A percentile compares a stretch with the other conserved stretches of the same genome.
Evolutionary conservation across 352 stramenopile species (phyloP).

Genomic region (Phytopythium litorale): DNA sequence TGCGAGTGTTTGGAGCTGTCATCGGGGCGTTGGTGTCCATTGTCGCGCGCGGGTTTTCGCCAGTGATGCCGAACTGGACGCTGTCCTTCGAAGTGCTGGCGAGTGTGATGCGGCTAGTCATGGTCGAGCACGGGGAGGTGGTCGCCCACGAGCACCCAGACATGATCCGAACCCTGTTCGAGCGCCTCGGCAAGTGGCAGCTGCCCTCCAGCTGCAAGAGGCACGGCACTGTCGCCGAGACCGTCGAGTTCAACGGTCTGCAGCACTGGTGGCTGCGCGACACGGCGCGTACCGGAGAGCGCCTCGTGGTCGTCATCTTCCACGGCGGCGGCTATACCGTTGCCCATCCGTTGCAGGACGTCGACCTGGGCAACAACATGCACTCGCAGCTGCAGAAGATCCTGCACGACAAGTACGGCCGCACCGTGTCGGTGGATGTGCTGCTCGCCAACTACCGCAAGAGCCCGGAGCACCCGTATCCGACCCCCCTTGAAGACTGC

Average conservation of each 20-base stretch:
- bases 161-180: constrained; percentile 19
- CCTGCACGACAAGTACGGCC: constrained; percentile 13
- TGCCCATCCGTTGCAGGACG: constrained; percentile 18
- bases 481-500: constrained; percentile 30
- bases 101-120: constrained; percentile 22
- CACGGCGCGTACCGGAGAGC: constrained; percentile 12
- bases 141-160: constrained; percentile 15
- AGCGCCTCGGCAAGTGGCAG: constrained; percentile 16
- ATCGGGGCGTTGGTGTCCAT: neutral
- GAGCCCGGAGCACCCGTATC: constrained; percentile 30
- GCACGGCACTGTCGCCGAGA: constrained; percentile 14
- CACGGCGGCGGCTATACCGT: constrained; percentile 40
- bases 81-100: constrained; percentile 27
- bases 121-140: constrained; percentile 23
- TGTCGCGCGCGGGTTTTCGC: neutral
- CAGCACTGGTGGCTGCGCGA: constrained; percentile 36
- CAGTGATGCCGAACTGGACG: constrained; percentile 22
- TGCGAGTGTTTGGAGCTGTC: neutral
- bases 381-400: constrained; percentile 16
- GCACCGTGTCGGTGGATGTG: constrained; percentile 29
- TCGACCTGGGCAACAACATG: constrained; percentile 17
- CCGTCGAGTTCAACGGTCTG: constrained; percentile 23
- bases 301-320: constrained; percentile 33
- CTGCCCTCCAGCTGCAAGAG: constrained; percentile 16
- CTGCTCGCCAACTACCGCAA: constrained; percentile 54